Percentiles rank a stretch among this genome's conserved stretches.
These are phyloP conservation scores for Fusarium redolens DNA, from an alignment of 2,329 filamentous ascomycete species.

Conservation along the genomic window DNA sequence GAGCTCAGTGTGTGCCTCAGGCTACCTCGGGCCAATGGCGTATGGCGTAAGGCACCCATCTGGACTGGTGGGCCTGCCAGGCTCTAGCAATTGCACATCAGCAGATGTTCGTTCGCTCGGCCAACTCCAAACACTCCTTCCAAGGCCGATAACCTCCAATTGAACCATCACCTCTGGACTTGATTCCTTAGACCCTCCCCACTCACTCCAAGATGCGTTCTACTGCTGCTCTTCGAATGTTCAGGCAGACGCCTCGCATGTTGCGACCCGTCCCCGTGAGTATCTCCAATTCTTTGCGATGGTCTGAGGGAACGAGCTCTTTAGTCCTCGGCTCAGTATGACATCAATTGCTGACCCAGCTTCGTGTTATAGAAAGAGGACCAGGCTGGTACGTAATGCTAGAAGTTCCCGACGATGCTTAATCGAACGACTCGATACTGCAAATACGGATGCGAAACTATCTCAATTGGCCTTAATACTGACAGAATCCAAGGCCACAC, in stretches of 20 bases:
- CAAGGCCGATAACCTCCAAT: constrained; percentile 48
- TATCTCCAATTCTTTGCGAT: constrained; percentile 32
- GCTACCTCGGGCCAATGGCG: constrained; percentile 50
- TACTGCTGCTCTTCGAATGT: constrained; percentile 74
- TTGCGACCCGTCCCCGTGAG: constrained; percentile 79
- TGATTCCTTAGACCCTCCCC: constrained; percentile 44
- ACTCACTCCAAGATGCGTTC: constrained; percentile 69
- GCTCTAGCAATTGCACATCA: constrained; percentile 50
- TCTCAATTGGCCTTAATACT: constrained; percentile 36
- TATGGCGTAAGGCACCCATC: constrained; percentile 52
- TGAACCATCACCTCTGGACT: constrained; percentile 47
- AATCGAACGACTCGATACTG: constrained; percentile 24
- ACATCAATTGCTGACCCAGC: constrained; percentile 42
- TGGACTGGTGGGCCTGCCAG: constrained; percentile 45
- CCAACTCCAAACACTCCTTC: constrained; percentile 47
- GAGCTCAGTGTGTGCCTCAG: constrained; percentile 54
- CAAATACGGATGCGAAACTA: constrained; percentile 11
- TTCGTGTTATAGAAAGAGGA: constrained; percentile 68
- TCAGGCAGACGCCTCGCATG: constrained; percentile 73
- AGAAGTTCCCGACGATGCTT: constrained; percentile 17
- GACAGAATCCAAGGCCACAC: constrained; percentile 79
- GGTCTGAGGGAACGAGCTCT: constrained; percentile 36
- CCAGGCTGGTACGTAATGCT: constrained; percentile 69
- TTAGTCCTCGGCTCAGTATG: constrained; percentile 35
- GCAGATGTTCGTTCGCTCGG: constrained; percentile 50